Percentiles rank a stretch among this genome's conserved stretches.
Conservation (phyloP, 2,329 filamentous ascomycete species). For the Diplodia seriata region DNA sequence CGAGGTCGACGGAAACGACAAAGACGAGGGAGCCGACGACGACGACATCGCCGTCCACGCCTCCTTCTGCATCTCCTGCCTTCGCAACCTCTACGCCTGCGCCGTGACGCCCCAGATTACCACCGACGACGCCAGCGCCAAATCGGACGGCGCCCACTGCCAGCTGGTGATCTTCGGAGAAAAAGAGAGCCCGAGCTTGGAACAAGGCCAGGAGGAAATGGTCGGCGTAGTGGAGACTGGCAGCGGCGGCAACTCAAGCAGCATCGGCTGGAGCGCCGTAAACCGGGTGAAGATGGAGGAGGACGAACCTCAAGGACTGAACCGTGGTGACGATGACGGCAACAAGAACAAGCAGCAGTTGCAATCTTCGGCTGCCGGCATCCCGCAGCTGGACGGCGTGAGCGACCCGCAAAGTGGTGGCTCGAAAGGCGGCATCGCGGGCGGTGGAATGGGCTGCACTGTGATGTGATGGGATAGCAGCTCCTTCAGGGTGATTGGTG, state of each 20-base stretch:
- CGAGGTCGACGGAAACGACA: neutral
- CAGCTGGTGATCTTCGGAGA: neutral
- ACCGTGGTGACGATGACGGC: neutral
- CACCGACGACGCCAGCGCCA: neutral
- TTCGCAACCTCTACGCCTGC: conserved; percentile 16
- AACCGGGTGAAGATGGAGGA: neutral
- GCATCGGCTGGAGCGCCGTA: neutral
- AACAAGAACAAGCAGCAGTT: neutral
- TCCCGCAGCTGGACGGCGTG: neutral
- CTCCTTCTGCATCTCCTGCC: conserved; percentile 21
- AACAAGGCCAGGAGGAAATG: neutral
- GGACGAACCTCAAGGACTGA: neutral
- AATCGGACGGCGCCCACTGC: neutral
- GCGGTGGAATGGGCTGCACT: neutral
- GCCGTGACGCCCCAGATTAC: neutral
- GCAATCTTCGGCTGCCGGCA: neutral
- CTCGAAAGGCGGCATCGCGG: neutral
- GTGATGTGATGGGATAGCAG: neutral
- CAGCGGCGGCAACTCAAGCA: neutral
- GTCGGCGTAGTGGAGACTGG: neutral
- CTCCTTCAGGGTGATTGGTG: neutral
- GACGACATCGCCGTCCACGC: neutral
- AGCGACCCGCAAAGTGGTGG: neutral
- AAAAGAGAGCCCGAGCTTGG: neutral
- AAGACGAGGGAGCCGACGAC: neutral